Evolutionary conservation across 345 rosid genomes (phyloP).

Genomic region (Raphanus sativus): DNA sequence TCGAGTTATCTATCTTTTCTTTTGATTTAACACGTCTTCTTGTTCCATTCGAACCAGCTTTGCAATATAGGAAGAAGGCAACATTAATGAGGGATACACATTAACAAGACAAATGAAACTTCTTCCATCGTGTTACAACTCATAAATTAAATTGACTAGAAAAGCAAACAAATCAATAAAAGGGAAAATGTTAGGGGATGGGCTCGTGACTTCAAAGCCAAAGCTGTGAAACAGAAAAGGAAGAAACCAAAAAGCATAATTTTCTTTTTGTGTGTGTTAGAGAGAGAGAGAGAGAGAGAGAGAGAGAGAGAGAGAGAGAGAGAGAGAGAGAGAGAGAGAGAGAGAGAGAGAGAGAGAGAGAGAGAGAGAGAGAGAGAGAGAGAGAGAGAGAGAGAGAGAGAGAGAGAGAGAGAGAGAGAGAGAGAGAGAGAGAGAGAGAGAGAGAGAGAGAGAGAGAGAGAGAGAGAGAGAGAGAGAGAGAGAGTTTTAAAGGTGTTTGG

Average conservation of each 20-base stretch:
- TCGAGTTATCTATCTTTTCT: neutral
- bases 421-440: slow-evolving; percentile 2
- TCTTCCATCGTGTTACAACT: slow-evolving; percentile 35
- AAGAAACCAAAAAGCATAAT: slow-evolving; percentile 33
- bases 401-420: slow-evolving; percentile 34
- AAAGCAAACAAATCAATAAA: slow-evolving; percentile 23
- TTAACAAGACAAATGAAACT: slow-evolving; percentile 23
- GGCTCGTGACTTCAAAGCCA: slow-evolving; percentile 41
- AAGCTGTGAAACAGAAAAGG: slow-evolving; percentile 34
- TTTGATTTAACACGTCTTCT: neutral
- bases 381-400: slow-evolving; percentile 15
- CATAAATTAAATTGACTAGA: slow-evolving; percentile 32
- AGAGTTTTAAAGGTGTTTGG: slow-evolving; percentile 39
- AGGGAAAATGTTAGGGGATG: slow-evolving; percentile 41
- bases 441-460: slow-evolving; percentile 26
- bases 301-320: slow-evolving; percentile 24
- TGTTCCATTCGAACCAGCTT: slow-evolving; percentile 27
- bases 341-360: slow-evolving; percentile 34
- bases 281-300: slow-evolving; percentile 23
- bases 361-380: slow-evolving; percentile 28
- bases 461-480: slow-evolving; percentile 29
- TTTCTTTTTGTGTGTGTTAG: neutral
- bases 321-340: slow-evolving; percentile 6
- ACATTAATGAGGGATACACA: slow-evolving; percentile 37
- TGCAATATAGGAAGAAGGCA: slow-evolving; percentile 23